Evolutionary conservation across 257 asterid species (phyloP).

Genomic region (Przewalskia tangutica): DNA sequence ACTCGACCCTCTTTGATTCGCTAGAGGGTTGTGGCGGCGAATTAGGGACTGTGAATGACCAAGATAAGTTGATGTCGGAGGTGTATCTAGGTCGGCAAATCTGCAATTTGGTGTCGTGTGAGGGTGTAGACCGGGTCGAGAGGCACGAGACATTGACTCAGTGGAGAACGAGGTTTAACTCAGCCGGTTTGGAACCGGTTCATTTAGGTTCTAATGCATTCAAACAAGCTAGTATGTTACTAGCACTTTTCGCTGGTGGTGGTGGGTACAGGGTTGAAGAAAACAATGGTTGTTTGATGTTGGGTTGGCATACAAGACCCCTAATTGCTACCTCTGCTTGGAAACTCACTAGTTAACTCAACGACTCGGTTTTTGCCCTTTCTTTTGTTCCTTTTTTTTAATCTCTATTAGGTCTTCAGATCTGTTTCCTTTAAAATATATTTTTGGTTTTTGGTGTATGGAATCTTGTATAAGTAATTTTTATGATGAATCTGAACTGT

Average conservation of each 20-base stretch:
- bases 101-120: conserved; percentile 82
- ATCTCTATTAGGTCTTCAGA: background rate
- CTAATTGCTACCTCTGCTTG: conserved; percentile 84
- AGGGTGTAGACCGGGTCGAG: conserved; percentile 82
- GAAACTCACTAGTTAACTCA: conserved; percentile 37
- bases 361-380: background rate
- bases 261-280: conserved; percentile 88
- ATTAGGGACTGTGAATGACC: conserved; percentile 37
- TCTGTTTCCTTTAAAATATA: background rate
- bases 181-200: conserved; percentile 55
- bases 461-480: conserved; percentile 27
- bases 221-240: conserved; percentile 69
- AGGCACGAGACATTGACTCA: conserved; percentile 73
- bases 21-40: conserved; percentile 45
- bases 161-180: conserved; percentile 50
- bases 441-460: conserved; percentile 12
- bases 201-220: conserved; percentile 77
- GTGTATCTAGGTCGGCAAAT: conserved; percentile 78
- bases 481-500: background rate
- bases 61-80: conserved; percentile 82
- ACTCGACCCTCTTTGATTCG: conserved; percentile 86
- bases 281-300: conserved; percentile 67
- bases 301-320: conserved; percentile 95
- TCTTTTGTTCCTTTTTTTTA: background rate
- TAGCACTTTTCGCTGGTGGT: conserved; percentile 76